These are phyloP conservation scores for Vigna mungo DNA, from an alignment of 306 rosid species.

Conservation along the genomic window DNA sequence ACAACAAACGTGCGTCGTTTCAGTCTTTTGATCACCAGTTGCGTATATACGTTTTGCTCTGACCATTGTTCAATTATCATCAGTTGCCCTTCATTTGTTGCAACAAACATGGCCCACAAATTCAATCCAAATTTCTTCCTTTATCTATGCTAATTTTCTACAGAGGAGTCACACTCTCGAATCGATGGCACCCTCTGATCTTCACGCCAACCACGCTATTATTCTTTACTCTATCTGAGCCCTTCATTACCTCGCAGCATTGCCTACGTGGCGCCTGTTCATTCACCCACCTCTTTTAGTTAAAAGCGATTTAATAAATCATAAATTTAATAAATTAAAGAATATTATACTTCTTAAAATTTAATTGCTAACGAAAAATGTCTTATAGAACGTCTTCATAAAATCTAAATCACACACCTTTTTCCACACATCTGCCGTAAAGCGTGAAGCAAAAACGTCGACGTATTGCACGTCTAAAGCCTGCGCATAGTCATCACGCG, in stretches of 20 bases:
- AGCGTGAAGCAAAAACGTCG: conserved; percentile 53
- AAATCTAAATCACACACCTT: conserved; percentile 48
- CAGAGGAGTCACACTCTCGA: conserved; percentile 65
- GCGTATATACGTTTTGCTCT: background rate
- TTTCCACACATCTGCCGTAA: conserved; percentile 54
- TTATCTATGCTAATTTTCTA: background rate
- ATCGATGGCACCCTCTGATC: conserved; percentile 57
- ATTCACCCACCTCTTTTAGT: conserved; percentile 14
- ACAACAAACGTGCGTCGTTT: background rate
- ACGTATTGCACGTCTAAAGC: conserved; percentile 47
- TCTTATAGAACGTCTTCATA: too few relatives aligned
- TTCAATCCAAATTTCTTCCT: background rate
- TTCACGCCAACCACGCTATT: conserved; percentile 31
- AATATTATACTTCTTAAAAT: too few relatives aligned
- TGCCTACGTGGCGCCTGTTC: conserved; percentile 88
- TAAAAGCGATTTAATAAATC: too few relatives aligned
- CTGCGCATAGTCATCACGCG: background rate
- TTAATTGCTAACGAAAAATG: too few relatives aligned
- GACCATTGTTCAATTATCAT: background rate
- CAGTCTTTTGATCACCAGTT: background rate
- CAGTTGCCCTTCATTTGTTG: background rate
- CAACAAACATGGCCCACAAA: background rate
- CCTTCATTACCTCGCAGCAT: conserved; percentile 63
- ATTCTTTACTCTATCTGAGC: background rate
- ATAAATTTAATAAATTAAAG: too few relatives aligned